Evolutionary conservation across 306 rosid genomes (phyloP).

Genomic region (Inga leiocalycina): DNA sequence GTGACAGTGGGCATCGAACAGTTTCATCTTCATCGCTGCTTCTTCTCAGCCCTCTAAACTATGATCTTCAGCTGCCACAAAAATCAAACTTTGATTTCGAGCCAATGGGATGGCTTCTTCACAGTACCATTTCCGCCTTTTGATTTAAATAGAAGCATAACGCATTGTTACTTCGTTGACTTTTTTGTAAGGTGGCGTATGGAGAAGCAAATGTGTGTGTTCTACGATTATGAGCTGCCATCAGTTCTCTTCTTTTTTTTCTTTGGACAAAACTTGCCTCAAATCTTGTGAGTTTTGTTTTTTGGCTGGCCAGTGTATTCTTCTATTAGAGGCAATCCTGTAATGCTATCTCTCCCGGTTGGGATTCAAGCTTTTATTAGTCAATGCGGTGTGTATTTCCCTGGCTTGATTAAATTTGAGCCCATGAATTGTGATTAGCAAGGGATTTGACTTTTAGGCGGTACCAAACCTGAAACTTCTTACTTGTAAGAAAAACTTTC

Average conservation of each 20-base stretch:
- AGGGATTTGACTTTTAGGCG: too few species aligned
- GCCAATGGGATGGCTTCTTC: background rate
- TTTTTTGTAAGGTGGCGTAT: background rate
- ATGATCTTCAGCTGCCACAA: background rate
- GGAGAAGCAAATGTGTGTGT: background rate
- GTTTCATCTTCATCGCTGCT: conserved; percentile 45
- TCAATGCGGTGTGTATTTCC: too few species aligned
- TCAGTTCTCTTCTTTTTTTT: background rate
- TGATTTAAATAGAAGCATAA: background rate
- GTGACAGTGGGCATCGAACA: conserved; percentile 91
- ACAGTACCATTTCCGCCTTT: background rate
- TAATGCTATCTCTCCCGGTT: too few species aligned
- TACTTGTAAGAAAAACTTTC: too few species aligned
- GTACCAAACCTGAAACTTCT: too few species aligned
- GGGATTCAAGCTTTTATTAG: too few species aligned
- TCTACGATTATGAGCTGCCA: background rate
- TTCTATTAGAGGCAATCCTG: too few species aligned
- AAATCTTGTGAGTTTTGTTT: too few species aligned
- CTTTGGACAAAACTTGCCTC: too few species aligned
- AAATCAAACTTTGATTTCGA: background rate
- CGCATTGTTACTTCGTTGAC: background rate
- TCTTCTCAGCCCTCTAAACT: background rate
- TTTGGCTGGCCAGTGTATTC: too few species aligned
- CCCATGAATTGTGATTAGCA: too few species aligned
- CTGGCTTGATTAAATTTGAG: too few species aligned